Percentiles rank a stretch among this genome's conserved stretches.
phyloP scores from a whole-genome alignment of 495 filamentous ascomycete genomes.

The Geoglossum glabrum region DNA sequence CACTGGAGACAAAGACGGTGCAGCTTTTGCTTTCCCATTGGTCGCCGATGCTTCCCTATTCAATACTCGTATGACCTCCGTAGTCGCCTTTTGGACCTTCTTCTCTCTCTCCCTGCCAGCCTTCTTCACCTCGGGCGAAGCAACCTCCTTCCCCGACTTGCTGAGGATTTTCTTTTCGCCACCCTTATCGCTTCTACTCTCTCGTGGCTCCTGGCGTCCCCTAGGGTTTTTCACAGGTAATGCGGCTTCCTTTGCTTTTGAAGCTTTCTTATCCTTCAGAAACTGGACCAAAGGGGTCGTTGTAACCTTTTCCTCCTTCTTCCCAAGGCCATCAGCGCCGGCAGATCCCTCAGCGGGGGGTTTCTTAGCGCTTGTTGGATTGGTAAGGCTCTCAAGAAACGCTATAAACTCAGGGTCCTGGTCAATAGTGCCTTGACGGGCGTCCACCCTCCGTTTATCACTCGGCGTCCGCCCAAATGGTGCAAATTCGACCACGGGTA shows the following conservation, averaged over 20 bases:
- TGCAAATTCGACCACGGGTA: constrained; percentile 61
- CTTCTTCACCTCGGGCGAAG: constrained; percentile 20
- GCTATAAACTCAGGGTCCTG: constrained; percentile 87
- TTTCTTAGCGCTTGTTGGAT: constrained; percentile 39
- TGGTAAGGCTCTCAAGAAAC: constrained; percentile 73
- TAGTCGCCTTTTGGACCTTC: constrained; percentile 37
- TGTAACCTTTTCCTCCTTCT: constrained; percentile 43
- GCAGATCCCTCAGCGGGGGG: constrained; percentile 31
- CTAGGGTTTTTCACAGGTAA: constrained; percentile 27
- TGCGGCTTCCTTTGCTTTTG: constrained; percentile 51
- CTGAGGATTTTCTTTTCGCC: constrained; percentile 6
- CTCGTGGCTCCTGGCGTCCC: constrained; percentile 29
- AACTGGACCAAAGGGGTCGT: constrained; percentile 83
- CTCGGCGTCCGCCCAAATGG: constrained; percentile 61
- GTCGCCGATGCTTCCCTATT: constrained; percentile 40
- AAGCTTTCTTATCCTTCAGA: constrained; percentile 75
- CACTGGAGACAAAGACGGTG: constrained; percentile 16
- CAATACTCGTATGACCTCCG: constrained; percentile 62
- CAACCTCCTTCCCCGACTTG: constrained; percentile 35
- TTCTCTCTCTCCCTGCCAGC: constrained; percentile 9
- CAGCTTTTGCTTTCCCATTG: constrained; percentile 13
- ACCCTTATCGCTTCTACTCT: constrained; percentile 37
- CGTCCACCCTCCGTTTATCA: constrained; percentile 52
- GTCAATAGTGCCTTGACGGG: constrained; percentile 83
- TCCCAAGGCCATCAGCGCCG: constrained; percentile 20